Percentiles rank a stretch among this genome's conserved stretches.
Conservation (phyloP, 2,329 filamentous ascomycete genomes). For the Botrytis elliptica region DNA sequence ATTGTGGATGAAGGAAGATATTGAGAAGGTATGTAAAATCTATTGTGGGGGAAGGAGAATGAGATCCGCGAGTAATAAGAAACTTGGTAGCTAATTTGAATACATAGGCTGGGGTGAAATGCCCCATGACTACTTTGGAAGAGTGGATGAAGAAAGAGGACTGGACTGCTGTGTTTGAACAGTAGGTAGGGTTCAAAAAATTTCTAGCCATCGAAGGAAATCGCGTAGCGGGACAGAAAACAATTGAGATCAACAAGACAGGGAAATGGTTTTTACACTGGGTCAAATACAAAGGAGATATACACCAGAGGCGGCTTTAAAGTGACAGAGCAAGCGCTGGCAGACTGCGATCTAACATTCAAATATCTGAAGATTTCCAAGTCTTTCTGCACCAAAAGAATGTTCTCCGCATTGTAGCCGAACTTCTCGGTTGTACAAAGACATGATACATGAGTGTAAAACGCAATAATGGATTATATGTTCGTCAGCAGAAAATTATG, state of each 20-base stretch:
- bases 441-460: too few relatives aligned
- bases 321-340: neutral
- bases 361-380: neutral
- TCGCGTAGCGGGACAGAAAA: neutral
- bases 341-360: neutral
- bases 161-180: slow-evolving; percentile 2
- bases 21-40: slow-evolving; percentile 15
- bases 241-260: neutral
- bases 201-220: neutral
- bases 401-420: neutral
- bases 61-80: neutral
- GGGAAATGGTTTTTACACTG: too few relatives aligned
- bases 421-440: neutral
- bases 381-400: neutral
- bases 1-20: slow-evolving; percentile 29
- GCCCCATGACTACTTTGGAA: slow-evolving; percentile 7
- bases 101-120: slow-evolving; percentile 14
- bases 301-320: neutral
- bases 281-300: neutral
- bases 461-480: neutral
- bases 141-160: slow-evolving; percentile 8
- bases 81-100: neutral
- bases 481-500: neutral
- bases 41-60: neutral
- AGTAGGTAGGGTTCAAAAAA: neutral